These are phyloP conservation scores for Kwoniella dendrophila DNA, from an alignment of 768 basidiomycete genomes.

Conservation along the genomic window DNA sequence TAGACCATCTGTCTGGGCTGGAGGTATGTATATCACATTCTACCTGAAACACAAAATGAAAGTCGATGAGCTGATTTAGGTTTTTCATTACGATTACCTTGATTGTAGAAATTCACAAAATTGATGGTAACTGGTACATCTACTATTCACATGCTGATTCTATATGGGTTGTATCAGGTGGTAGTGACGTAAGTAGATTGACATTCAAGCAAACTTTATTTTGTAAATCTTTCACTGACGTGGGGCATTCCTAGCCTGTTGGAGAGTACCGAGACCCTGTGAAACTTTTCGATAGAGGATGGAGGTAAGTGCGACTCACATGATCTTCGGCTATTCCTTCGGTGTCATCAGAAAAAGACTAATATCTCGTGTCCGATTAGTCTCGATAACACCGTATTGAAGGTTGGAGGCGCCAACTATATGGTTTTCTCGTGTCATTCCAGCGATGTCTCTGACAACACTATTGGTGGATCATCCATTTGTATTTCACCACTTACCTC, in stretches of 20 bases:
- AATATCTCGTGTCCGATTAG: constrained; percentile 1
- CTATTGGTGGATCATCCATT: constrained; percentile 13
- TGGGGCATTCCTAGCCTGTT: no score
- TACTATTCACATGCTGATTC: constrained; percentile 22
- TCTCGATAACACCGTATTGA: constrained; percentile 30
- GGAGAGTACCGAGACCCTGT: constrained; percentile 9
- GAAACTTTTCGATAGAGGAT: constrained; percentile 11
- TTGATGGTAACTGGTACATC: constrained; percentile 30
- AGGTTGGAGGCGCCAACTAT: constrained; percentile 6
- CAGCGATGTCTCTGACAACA: constrained; percentile 8
- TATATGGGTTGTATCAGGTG: constrained; percentile 22
- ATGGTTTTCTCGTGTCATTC: constrained; percentile 29
- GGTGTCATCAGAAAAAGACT: no score
- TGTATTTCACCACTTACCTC: constrained; percentile 25
- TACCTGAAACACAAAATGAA: no score
- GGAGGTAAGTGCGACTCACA: not conserved
- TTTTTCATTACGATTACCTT: no score
- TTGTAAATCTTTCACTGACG: no score
- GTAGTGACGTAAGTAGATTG: constrained; percentile 12
- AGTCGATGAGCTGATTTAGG: no score
- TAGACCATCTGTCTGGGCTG: constrained; percentile 19
- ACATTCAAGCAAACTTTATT: not conserved
- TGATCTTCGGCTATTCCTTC: no score
- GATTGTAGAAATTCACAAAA: constrained; percentile 27
- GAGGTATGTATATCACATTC: constrained; percentile 10